These are phyloP conservation scores for Citrus maxima DNA, from an alignment of 345 rosid species.

Conservation along the genomic window DNA sequence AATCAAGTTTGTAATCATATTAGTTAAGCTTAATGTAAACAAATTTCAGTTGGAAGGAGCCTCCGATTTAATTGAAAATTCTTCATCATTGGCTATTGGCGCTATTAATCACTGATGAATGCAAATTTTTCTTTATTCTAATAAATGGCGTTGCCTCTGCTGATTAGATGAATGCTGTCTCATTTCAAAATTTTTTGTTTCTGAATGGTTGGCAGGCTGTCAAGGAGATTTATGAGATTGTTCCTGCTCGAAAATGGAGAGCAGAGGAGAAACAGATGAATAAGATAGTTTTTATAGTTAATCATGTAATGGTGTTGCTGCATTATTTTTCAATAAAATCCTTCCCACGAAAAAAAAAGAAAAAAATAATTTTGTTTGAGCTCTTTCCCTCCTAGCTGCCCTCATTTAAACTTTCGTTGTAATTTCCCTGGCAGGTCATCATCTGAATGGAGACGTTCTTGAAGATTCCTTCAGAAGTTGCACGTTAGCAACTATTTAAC, in stretches of 20 bases:
- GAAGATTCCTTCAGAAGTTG: too few species aligned
- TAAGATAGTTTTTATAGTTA: slow-evolving; percentile 37
- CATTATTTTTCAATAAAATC: too few species aligned
- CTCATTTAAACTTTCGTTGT: too few species aligned
- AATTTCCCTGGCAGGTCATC: too few species aligned
- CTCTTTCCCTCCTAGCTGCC: too few species aligned
- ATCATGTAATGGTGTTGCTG: too few species aligned
- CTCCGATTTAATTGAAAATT: neutral
- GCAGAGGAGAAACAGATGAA: slow-evolving; percentile 45
- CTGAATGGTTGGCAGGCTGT: slow-evolving; percentile 59
- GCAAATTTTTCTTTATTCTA: neutral
- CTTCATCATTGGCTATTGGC: neutral
- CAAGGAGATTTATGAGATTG: slow-evolving; percentile 85
- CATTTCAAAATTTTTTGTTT: slow-evolving; percentile 9
- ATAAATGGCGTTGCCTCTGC: neutral
- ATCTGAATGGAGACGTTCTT: too few species aligned
- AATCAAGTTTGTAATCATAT: neutral
- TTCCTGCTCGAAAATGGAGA: slow-evolving; percentile 78
- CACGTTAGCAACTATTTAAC: too few species aligned
- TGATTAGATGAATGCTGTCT: neutral
- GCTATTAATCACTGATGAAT: neutral
- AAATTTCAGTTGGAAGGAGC: neutral
- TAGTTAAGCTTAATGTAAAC: neutral
- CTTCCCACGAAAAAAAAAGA: rapidly evolving
- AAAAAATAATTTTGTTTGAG: too few species aligned